Conservation (phyloP, 2,329 filamentous ascomycete species). For the Alternaria gansuensis region DNA sequence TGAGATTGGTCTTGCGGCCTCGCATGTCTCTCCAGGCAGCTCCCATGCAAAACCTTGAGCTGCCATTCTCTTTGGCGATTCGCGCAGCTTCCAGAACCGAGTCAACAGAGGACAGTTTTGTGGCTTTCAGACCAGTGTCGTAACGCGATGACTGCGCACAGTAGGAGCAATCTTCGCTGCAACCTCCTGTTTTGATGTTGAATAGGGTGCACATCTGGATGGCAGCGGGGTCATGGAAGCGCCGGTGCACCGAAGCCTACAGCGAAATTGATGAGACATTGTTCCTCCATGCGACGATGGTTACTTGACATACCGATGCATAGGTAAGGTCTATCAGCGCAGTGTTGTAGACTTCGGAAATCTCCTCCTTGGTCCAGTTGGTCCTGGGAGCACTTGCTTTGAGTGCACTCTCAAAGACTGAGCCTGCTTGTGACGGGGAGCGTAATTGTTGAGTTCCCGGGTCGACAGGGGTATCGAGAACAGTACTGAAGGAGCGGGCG, state of each 20-base stretch:
- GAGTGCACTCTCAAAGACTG: conserved; percentile 60
- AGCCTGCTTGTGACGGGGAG: conserved; percentile 22
- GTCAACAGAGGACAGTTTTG: conserved; percentile 80
- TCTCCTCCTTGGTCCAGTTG: conserved; percentile 83
- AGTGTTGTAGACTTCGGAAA: conserved; percentile 81
- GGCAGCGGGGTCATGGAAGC: conserved; percentile 82
- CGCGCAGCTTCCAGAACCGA: conserved; percentile 80
- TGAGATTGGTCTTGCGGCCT: conserved; percentile 81
- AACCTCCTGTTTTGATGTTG: conserved; percentile 96
- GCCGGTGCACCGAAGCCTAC: conserved; percentile 79
- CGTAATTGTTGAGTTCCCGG: conserved; percentile 35
- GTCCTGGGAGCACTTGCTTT: conserved; percentile 69
- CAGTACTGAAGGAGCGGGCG: conserved; percentile 43
- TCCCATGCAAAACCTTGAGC: conserved; percentile 94
- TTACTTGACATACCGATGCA: conserved; percentile 66
- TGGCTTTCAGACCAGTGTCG: conserved; percentile 78
- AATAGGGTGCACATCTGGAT: conserved; percentile 94
- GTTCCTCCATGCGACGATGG: background rate
- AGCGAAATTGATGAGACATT: conserved; percentile 14
- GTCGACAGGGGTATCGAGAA: conserved; percentile 43
- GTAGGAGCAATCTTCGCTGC: conserved; percentile 92
- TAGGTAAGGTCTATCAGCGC: conserved; percentile 81
- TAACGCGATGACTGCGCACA: conserved; percentile 89
- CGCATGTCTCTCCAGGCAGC: conserved; percentile 95
- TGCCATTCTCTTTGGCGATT: conserved; percentile 81